Evolutionary conservation across 257 asterid species (phyloP).

Genomic region (Solanum pimpinellifolium): DNA sequence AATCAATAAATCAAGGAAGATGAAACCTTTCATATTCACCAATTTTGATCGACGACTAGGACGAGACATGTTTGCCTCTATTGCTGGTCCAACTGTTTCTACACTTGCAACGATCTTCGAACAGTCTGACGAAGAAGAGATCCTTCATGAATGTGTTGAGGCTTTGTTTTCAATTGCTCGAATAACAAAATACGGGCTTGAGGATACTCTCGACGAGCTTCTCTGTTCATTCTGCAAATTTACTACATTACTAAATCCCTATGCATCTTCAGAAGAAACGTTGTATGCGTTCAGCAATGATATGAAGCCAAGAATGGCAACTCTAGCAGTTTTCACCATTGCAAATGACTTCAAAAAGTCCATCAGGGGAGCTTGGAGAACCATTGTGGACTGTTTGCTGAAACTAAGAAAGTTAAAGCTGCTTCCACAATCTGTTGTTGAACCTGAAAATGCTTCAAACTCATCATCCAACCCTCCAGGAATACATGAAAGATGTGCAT

Average conservation of each 20-base stretch:
- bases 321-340: slow-evolving; percentile 72
- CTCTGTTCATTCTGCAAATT: slow-evolving; percentile 75
- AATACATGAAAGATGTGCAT: slow-evolving; percentile 9
- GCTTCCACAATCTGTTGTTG: slow-evolving; percentile 64
- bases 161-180: slow-evolving; percentile 69
- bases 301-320: slow-evolving; percentile 85
- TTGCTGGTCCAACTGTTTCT: slow-evolving; percentile 84
- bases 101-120: slow-evolving; percentile 83
- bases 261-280: slow-evolving; percentile 79
- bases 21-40: slow-evolving; percentile 43
- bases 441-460: slow-evolving; percentile 23
- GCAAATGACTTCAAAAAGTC: slow-evolving; percentile 73
- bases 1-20: slow-evolving; percentile 47
- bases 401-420: slow-evolving; percentile 80
- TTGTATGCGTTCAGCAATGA: slow-evolving; percentile 71
- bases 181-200: slow-evolving; percentile 70
- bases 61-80: slow-evolving; percentile 76
- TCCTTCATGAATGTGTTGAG: slow-evolving; percentile 77
- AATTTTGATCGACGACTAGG: slow-evolving; percentile 73
- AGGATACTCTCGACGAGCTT: slow-evolving; percentile 82
- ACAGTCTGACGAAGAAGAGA: slow-evolving; percentile 70
- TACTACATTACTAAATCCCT: slow-evolving; percentile 67
- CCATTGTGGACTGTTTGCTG: slow-evolving; percentile 71
- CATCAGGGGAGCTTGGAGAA: slow-evolving; percentile 86
- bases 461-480: not conserved